Base-by-base conservation (phyloP, 345 rosid species). In the Aurinia saxatilis region DNA sequence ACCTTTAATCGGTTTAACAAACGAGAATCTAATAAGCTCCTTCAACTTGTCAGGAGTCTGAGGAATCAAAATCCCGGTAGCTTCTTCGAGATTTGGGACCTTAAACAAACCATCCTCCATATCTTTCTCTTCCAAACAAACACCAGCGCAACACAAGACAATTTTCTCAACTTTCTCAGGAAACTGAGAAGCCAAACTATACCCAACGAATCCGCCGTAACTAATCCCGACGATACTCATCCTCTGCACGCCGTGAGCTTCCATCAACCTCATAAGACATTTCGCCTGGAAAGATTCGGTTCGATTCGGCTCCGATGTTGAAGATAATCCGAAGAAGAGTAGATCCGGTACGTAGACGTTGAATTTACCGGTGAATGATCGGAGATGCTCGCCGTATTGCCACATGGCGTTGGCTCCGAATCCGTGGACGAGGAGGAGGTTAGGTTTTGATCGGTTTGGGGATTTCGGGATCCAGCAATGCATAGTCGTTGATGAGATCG, bases 321-420 rank as follows among this genome's bases (percentile, higher is more conserved):
- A 66, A 0, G 95, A 86, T 15, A 48, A 50, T 0, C 97, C 86
- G 54, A 90, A 86, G 74, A 86, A 90, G 47, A 84, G 63, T 2
- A 90, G 81, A 70, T 90, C 90, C 0, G 91, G 95, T 0, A 90
- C 91, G 47, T 81, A 84, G 19, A 86, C 86, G 67, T 90, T 86
- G 81, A 80, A 90, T 8, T 72, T 50, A 3, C 79, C 21, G 0
- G 82, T 80, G 80, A 90, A 81, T 31, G 78, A 75, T 8, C 76
- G 78, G 53, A 90, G 79, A 29, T 75, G 79, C 13, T 81, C 83
- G 0, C 77, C 79, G 48, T 80, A 86, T 66, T 90, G 95, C 95
- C 95, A 86, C 88, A 83, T 80, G 0, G 97, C 95, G 30, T 86
- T 84, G 6, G 97, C 91, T 0, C 97, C 90, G 10, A 90, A 83